Evolutionary conservation across 2,329 filamentous ascomycete species (phyloP), one percentile per base, ranked within the genome.

Genomic region (Neonectria punicea): DNA sequence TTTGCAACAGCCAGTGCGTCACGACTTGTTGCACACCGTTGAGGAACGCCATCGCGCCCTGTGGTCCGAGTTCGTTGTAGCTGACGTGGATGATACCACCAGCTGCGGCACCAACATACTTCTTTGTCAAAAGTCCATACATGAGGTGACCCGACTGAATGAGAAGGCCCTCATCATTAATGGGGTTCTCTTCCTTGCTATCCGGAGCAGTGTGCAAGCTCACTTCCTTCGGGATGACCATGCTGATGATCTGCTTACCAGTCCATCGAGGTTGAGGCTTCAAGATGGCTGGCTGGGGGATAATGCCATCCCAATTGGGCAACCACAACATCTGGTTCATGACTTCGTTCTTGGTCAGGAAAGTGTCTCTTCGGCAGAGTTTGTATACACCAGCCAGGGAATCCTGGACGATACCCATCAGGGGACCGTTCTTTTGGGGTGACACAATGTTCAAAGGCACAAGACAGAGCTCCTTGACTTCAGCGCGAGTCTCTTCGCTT

Each of bases 371-470:
- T 73, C 94, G 92, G 74, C 92, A 97, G 72, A 99, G 90, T 84
- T 99, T 99, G 88, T 98, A 99, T 47, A 94, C 91, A 81, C 97
- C 96, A 71, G 94, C 96, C 64, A 99, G 86, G 25, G 95, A 97
- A 80, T 99, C 96, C 80, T 99, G 96, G 22, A 99, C 96, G 72
- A 99, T 98, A 89, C 97, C 97, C 97, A 99, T 99, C 61, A 99
- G 86, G 51, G 96, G 97, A 62, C 93, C 92, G 81, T 99, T 99
- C 77, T 94, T 91, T 80, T 99, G 96, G 5, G 96, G 96, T 2
- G 97, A 99, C 10, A 99, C 97, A 75, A 99, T 98, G 80, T 99
- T 98, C 73, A 96, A 88, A 1, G 96, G 96, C n/a, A 99, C 96
- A 87, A 98, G 92, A 79, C 95, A 98, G 14, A 99, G 88, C 78